Percentiles rank a stretch among this genome's conserved stretches.
phyloP scores from a whole-genome alignment of 176 grass and related monocot genomes.

The Raddia distichophylla region DNA sequence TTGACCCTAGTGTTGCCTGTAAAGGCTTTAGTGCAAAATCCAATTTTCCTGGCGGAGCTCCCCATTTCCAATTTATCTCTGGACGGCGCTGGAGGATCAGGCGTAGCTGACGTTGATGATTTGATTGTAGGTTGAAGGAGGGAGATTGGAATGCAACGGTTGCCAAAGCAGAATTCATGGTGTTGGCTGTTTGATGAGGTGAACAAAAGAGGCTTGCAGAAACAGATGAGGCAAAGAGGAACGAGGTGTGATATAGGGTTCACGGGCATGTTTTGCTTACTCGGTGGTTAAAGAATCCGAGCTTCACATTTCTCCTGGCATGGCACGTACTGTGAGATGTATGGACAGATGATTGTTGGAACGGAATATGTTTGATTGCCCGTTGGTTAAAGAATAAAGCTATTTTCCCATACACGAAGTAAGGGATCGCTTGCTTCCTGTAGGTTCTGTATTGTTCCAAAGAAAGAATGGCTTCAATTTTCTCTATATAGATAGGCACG shows the following conservation, averaged over 20 bases:
- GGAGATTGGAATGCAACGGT: slow-evolving; percentile 24
- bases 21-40: slow-evolving; percentile 29
- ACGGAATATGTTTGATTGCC: background rate
- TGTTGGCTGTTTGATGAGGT: slow-evolving; percentile 18
- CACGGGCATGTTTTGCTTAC: slow-evolving; percentile 43
- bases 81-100: too few relatives aligned
- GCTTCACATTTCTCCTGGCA: background rate
- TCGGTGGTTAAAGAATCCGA: slow-evolving; percentile 44
- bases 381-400: slow-evolving; percentile 6
- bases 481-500: too few relatives aligned
- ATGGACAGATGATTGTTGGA: background rate
- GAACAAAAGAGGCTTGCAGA: background rate
- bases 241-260: slow-evolving; percentile 16
- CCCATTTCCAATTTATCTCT: slow-evolving; percentile 15
- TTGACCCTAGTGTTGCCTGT: slow-evolving; percentile 24
- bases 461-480: background rate
- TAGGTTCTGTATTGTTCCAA: background rate
- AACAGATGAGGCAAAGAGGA: background rate
- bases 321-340: background rate
- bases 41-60: background rate
- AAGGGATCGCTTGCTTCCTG: slow-evolving; percentile 33
- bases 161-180: slow-evolving; percentile 49
- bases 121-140: slow-evolving; percentile 16
- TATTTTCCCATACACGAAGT: background rate
- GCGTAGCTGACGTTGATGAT: background rate